These are phyloP conservation scores for Tolypocladium guangdongense DNA, from an alignment of 2,329 filamentous ascomycete species.

Conservation along the genomic window DNA sequence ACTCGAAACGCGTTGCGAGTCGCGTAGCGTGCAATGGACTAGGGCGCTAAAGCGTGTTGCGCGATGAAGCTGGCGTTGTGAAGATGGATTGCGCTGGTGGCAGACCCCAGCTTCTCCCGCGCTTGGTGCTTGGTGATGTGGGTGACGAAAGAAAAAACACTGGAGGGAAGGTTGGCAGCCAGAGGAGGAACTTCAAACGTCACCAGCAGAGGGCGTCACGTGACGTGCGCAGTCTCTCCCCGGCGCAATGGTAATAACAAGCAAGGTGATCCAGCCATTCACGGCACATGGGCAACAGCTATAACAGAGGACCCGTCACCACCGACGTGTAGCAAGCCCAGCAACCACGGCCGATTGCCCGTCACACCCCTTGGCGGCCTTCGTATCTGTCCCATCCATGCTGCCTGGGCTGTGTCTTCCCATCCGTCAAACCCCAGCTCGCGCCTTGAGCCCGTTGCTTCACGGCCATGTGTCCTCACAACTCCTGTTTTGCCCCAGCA, in stretches of 20 bases:
- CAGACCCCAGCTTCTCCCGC: slow-evolving; percentile 18
- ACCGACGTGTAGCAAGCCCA: neutral
- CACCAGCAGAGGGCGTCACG: slow-evolving; percentile 21
- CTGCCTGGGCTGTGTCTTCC: neutral
- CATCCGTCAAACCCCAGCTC: neutral
- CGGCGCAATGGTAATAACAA: neutral
- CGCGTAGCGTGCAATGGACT: slow-evolving; percentile 10
- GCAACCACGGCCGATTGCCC: neutral
- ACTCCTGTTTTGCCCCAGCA: slow-evolving; percentile 17
- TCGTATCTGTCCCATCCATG: slow-evolving; percentile 2
- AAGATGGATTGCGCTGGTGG: slow-evolving; percentile 22
- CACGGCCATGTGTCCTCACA: slow-evolving; percentile 17
- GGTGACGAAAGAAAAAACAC: slow-evolving; percentile 24
- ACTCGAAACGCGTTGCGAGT: slow-evolving; percentile 16
- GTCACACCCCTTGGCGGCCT: neutral
- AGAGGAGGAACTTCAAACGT: slow-evolving; percentile 23
- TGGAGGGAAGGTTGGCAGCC: slow-evolving; percentile 19
- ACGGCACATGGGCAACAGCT: neutral
- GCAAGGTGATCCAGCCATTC: slow-evolving; percentile 1
- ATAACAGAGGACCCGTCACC: neutral
- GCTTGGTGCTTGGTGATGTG: slow-evolving; percentile 20
- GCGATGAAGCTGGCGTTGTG: slow-evolving; percentile 17
- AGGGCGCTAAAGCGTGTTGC: slow-evolving; percentile 10
- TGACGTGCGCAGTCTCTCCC: slow-evolving; percentile 11
- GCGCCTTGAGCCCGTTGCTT: slow-evolving; percentile 15